Evolutionary conservation across 768 basidiomycete genomes (phyloP).

Genomic region (Ephemerocybe angulata): DNA sequence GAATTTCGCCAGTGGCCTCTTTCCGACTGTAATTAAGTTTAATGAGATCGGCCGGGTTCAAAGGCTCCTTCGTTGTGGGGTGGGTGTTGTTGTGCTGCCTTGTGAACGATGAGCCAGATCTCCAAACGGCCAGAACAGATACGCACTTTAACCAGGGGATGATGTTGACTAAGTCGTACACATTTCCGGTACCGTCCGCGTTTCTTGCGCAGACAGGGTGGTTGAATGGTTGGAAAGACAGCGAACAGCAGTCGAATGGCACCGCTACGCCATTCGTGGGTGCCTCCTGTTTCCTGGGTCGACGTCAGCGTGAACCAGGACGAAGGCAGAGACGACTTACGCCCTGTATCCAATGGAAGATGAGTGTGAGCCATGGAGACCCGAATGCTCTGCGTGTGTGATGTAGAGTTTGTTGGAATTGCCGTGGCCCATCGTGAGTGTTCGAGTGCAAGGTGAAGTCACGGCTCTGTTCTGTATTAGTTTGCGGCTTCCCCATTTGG

Average conservation of each 20-base stretch:
- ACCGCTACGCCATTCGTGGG: conserved; percentile 62
- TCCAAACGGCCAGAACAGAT: not conserved
- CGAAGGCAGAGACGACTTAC: conserved; percentile 36
- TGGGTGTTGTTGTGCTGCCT: conserved; percentile 82
- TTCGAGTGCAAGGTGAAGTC: conserved; percentile 1
- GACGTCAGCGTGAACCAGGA: conserved; percentile 8
- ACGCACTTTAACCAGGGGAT: conserved; percentile 91
- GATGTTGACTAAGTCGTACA: conserved; percentile 90
- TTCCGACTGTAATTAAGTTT: conserved; percentile 82
- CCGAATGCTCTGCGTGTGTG: conserved; percentile 84
- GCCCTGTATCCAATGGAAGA: conserved; percentile 70
- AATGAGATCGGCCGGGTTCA: conserved; percentile 71
- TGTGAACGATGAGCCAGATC: conserved; percentile 14
- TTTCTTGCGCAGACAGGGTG: conserved; percentile 89
- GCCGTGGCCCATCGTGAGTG: conserved; percentile 71
- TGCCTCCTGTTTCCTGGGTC: conserved; percentile 59
- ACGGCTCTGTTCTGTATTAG: conserved; percentile 13
- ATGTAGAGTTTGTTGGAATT: conserved; percentile 86
- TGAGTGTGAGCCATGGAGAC: conserved; percentile 76
- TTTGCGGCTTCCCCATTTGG: conserved; percentile 1
- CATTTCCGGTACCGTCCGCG: conserved; percentile 70
- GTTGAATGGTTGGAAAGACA: conserved; percentile 85
- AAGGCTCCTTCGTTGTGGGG: conserved; percentile 69
- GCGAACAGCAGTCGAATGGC: conserved; percentile 88
- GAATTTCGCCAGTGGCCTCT: conserved; percentile 75